Evolutionary conservation across 2,329 filamentous ascomycete species (phyloP), one percentile per base, ranked within the genome.

Genomic region (Verticillium longisporum): DNA sequence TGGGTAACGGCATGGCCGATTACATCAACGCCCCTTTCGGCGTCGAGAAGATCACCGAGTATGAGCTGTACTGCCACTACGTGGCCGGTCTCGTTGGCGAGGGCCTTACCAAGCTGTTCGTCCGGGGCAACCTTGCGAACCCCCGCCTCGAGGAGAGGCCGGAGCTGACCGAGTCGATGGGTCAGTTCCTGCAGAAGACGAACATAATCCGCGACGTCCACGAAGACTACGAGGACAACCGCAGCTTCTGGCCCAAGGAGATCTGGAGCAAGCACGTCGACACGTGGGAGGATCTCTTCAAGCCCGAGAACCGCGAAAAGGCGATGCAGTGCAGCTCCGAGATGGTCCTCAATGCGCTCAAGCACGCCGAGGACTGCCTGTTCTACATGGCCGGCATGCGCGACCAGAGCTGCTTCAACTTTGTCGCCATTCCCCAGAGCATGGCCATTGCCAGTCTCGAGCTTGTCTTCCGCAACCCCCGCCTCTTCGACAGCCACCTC

Each of bases 1-100:
- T 99, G 95, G 94, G 93, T 65, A 93, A 98, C 71, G 95, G 95
- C 68, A 99, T 99, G 95, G 95, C 95, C 33, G 94, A 99, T 76
- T 99, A 96, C 73, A 90, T 86, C 50, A 95, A 96, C 69, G 88
- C 91, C 14, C 79, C 84, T 66, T 86, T 92, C 62, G 92, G 92
- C 57, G 88, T 98, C 62, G 83, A 92, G 71, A 94, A 90, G 0
- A 78, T 96, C 68, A 83, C 88, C 59, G 93, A 98, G 68, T 99
- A 98, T 75, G 93, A 99, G 78, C 80, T 93, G 60, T 99, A 99
- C 81, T 99, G 95, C 78, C 92, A 96, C 75, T 98, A 98, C 72
- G 95, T 99, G 33, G 95, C 95, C n/a, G 95, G 95, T 34, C 81
- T 99, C n/a, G 95, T 99, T 36, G 95, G 95, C 61, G 94, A 98